Conservation (phyloP, 192 early-diverging fungal species). For the Lunasporangiospora selenospora region DNA sequence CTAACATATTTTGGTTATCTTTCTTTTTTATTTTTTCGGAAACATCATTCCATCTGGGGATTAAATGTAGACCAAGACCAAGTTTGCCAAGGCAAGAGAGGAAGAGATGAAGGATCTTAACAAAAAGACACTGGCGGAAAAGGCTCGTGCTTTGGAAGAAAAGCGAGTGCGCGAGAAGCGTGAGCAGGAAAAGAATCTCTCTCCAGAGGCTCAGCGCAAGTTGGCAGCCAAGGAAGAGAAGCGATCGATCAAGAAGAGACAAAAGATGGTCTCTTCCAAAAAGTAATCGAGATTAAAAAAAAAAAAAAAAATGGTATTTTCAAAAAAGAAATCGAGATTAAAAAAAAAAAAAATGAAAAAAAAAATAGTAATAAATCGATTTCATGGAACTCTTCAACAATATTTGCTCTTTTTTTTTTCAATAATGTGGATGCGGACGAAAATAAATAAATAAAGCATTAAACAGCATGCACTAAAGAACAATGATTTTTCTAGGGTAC, state of each 20-base stretch:
- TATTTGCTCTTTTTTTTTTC: too few relatives aligned
- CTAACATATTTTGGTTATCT: neutral
- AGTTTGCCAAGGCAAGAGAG: conserved; percentile 41
- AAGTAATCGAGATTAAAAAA: too few relatives aligned
- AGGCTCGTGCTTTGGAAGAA: conserved; percentile 31
- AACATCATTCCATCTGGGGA: too few relatives aligned
- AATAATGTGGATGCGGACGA: too few relatives aligned
- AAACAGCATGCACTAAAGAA: too few relatives aligned
- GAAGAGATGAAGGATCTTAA: conserved; percentile 32
- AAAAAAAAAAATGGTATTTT: too few relatives aligned
- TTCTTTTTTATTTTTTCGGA: neutral
- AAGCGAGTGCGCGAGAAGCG: conserved; percentile 39
- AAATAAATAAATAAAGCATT: too few relatives aligned
- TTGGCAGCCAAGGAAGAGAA: conserved; percentile 46
- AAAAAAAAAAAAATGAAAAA: too few relatives aligned
- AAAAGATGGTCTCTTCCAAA: conserved; percentile 29
- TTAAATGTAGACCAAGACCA: conserved; percentile 41
- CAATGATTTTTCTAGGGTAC: too few relatives aligned
- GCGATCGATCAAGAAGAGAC: conserved; percentile 39
- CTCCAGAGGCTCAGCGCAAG: conserved; percentile 45
- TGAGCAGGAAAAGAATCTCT: conserved; percentile 40
- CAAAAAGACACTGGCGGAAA: conserved; percentile 31
- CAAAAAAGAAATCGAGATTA: too few relatives aligned
- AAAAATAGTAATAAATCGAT: too few relatives aligned
- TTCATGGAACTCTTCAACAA: too few relatives aligned